Conservation (phyloP, 2,329 filamentous ascomycete species). For the Aureobasidium namibiae region DNA sequence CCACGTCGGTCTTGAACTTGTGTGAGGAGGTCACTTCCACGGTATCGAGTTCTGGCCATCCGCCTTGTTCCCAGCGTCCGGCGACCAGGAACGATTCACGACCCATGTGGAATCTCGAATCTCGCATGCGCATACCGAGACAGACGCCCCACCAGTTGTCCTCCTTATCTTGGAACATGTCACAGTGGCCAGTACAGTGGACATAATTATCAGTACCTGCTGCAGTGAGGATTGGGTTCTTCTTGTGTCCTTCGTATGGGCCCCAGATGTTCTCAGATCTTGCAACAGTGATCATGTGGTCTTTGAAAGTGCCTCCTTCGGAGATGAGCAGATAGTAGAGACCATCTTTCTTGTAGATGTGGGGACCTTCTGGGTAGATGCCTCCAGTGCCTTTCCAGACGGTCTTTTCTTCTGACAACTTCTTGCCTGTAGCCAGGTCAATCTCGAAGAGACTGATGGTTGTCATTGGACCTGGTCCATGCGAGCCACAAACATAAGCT, state of each 20-base stretch:
- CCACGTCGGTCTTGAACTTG: background rate
- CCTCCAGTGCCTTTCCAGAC: slow-evolving; percentile 32
- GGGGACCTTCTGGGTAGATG: slow-evolving; percentile 28
- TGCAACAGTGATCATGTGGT: slow-evolving; percentile 33
- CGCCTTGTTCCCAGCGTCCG: slow-evolving; percentile 40
- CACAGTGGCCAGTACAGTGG: background rate
- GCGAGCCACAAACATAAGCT: slow-evolving; percentile 36
- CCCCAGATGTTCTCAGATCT: slow-evolving; percentile 27
- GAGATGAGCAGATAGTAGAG: slow-evolving; percentile 31
- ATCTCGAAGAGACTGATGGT: slow-evolving; percentile 25
- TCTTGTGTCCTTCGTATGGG: slow-evolving; percentile 19
- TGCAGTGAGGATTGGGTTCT: slow-evolving; percentile 23
- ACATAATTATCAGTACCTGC: slow-evolving; percentile 7
- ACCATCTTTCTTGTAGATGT: slow-evolving; percentile 31
- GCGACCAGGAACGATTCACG: slow-evolving; percentile 44
- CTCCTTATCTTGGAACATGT: slow-evolving; percentile 38
- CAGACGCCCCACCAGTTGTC: slow-evolving; percentile 48
- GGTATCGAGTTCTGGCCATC: slow-evolving; percentile 24
- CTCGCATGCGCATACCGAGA: slow-evolving; percentile 38
- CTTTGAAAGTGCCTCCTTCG: slow-evolving; percentile 33
- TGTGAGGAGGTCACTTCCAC: background rate
- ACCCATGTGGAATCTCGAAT: slow-evolving; percentile 43
- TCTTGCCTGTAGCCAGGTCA: slow-evolving; percentile 26
- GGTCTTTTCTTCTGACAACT: slow-evolving; percentile 14
- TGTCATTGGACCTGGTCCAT: slow-evolving; percentile 17